These are phyloP conservation scores for Apostasia shenzhenica DNA, from an alignment of 106 monocot species.

Conservation along the genomic window DNA sequence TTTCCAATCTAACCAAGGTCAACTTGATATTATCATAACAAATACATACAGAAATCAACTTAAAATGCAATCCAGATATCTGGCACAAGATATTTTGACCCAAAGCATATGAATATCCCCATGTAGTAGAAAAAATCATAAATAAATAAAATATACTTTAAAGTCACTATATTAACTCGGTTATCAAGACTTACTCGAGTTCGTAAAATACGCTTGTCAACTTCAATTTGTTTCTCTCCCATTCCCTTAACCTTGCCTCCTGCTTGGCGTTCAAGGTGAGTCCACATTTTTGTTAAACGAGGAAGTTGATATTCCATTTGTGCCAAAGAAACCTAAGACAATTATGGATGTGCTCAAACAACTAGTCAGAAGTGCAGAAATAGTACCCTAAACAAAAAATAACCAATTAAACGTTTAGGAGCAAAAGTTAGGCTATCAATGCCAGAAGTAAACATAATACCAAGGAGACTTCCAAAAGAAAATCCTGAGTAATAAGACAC, in stretches of 20 bases:
- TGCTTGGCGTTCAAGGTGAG: constrained; percentile 94
- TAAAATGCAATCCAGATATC: neutral
- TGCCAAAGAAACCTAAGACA: constrained; percentile 84
- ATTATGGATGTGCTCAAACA: neutral
- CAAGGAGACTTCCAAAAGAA: too few relatives aligned
- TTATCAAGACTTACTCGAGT: constrained; percentile 57
- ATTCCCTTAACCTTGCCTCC: constrained; percentile 97
- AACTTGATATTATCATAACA: neutral
- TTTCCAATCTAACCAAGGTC: constrained; percentile 51
- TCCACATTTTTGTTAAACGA: constrained; percentile 96
- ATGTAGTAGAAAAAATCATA: neutral
- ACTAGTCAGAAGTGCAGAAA: too few relatives aligned
- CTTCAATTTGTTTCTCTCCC: constrained; percentile 99
- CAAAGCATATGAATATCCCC: too few relatives aligned
- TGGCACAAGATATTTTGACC: too few relatives aligned
- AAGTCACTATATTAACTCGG: neutral
- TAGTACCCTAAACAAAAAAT: too few relatives aligned
- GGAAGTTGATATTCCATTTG: constrained; percentile 99
- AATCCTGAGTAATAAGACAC: too few relatives aligned
- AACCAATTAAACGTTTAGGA: too few relatives aligned
- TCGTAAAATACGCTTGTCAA: constrained; percentile 92
- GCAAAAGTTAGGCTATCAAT: too few relatives aligned
- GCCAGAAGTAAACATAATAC: too few relatives aligned
- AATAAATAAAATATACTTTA: neutral
- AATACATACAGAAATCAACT: neutral